Evolutionary conservation across 495 filamentous ascomycete species (phyloP).

Genomic region (Podospora sp.): DNA sequence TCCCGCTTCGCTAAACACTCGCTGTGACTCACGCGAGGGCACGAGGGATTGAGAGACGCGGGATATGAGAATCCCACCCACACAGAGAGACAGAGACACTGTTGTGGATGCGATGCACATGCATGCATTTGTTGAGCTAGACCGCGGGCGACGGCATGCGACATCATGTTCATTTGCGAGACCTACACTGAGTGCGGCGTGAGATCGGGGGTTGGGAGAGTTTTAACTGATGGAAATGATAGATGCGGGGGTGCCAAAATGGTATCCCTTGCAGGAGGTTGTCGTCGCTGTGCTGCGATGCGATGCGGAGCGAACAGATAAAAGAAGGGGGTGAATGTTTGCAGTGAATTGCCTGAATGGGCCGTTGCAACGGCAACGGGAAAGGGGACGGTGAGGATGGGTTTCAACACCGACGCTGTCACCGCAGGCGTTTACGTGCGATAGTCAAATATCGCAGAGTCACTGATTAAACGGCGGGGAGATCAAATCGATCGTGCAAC

Average conservation of each 20-base stretch:
- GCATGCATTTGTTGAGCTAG: background rate
- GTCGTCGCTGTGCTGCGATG: background rate
- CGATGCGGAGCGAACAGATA: background rate
- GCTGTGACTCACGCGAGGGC: constrained; percentile 12
- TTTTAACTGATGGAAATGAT: too few relatives aligned
- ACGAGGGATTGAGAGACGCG: background rate
- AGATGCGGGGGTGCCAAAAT: background rate
- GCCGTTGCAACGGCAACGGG: constrained; percentile 19
- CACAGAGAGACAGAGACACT: background rate
- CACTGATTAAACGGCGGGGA: background rate
- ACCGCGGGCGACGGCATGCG: background rate
- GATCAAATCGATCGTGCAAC: background rate
- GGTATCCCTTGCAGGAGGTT: background rate
- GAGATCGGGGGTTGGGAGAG: too few relatives aligned
- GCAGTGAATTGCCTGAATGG: constrained; percentile 9
- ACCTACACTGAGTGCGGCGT: too few relatives aligned
- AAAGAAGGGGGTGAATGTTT: background rate
- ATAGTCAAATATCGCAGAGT: background rate
- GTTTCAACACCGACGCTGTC: background rate
- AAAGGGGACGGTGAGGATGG: background rate
- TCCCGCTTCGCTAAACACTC: background rate
- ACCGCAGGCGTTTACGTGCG: background rate
- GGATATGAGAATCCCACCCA: background rate
- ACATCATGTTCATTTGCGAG: too few relatives aligned
- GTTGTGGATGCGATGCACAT: background rate